Evolutionary conservation across 2,329 filamentous ascomycete species (phyloP).

Genomic region (Colletotrichum navitas): DNA sequence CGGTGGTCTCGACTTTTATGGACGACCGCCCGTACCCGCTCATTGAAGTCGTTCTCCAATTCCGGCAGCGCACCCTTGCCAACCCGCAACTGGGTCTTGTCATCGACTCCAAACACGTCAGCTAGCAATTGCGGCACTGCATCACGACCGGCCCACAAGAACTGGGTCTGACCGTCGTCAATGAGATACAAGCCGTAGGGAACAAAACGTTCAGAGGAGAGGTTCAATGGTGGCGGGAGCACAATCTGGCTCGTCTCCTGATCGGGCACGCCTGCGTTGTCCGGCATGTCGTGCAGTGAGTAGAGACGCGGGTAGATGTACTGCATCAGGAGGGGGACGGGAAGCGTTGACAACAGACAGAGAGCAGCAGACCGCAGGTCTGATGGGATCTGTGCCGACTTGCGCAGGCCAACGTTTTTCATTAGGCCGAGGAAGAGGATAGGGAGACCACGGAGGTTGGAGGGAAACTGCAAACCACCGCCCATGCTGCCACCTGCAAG

Average conservation of each 20-base stretch:
- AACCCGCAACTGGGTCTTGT: conserved; percentile 86
- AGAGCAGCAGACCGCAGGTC: conserved; percentile 94
- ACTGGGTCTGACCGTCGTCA: conserved; percentile 97
- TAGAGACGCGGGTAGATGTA: conserved; percentile 91
- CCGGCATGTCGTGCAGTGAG: conserved; percentile 95
- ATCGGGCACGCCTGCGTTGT: conserved; percentile 88
- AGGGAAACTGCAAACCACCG: conserved; percentile 92
- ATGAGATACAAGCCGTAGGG: conserved; percentile 95
- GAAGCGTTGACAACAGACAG: conserved; percentile 92
- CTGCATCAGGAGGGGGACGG: conserved; percentile 89
- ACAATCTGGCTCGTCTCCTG: conserved; percentile 88
- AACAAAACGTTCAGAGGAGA: conserved; percentile 88
- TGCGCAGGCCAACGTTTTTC: conserved; percentile 94
- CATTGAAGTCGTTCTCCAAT: conserved; percentile 96
- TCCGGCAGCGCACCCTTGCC: conserved; percentile 91
- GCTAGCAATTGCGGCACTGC: conserved; percentile 88
- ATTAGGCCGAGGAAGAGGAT: conserved; percentile 93
- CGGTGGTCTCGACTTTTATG: conserved; percentile 93
- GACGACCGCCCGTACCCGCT: conserved; percentile 88
- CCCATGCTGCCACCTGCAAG: conserved; percentile 96
- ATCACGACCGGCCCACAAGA: conserved; percentile 95
- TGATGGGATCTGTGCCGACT: conserved; percentile 92
- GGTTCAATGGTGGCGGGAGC: conserved; percentile 85
- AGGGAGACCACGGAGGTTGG: conserved; percentile 89
- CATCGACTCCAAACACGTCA: conserved; percentile 91